These are phyloP conservation scores for Poronia punctata DNA, from an alignment of 495 filamentous ascomycete genomes.

Conservation along the genomic window DNA sequence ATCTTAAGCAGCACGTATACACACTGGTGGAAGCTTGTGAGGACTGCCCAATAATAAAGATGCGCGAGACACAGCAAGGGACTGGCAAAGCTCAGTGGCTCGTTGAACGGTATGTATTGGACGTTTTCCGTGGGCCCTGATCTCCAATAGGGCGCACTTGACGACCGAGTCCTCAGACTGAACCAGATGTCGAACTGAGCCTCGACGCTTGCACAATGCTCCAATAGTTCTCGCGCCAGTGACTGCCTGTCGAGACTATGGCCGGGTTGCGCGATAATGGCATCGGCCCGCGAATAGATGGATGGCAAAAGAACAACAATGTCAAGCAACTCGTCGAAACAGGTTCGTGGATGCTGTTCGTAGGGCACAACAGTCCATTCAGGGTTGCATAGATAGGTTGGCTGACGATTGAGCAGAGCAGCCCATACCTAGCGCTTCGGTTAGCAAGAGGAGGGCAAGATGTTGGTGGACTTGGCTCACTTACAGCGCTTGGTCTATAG, in stretches of 20 bases:
- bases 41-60: conserved; percentile 35
- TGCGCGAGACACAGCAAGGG: conserved; percentile 27
- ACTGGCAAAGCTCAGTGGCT: conserved; percentile 28
- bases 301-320: conserved; percentile 31
- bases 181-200: conserved; percentile 34
- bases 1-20: conserved; percentile 29
- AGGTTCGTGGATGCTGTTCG: conserved; percentile 35
- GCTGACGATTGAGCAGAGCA: conserved; percentile 36
- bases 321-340: conserved; percentile 38
- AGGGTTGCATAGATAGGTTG: conserved; percentile 33
- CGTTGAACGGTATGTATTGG: conserved; percentile 29
- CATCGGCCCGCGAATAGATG: conserved; percentile 29
- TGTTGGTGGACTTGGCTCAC: conserved; percentile 3
- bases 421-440: conserved; percentile 28
- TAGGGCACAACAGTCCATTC: conserved; percentile 40
- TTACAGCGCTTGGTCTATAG: conserved; percentile 36
- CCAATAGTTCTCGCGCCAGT: conserved; percentile 35
- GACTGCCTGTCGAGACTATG: conserved; percentile 25
- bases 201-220: conserved; percentile 34
- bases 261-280: conserved; percentile 20
- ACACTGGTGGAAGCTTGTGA: conserved; percentile 33
- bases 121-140: conserved; percentile 4
- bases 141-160: conserved; percentile 19
- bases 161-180: conserved; percentile 13
- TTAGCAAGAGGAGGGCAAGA: conserved; percentile 12